Percentiles rank a stretch among this genome's conserved stretches.
Conservation (phyloP, 2,329 filamentous ascomycete species). For the Ilyonectria sp. region DNA sequence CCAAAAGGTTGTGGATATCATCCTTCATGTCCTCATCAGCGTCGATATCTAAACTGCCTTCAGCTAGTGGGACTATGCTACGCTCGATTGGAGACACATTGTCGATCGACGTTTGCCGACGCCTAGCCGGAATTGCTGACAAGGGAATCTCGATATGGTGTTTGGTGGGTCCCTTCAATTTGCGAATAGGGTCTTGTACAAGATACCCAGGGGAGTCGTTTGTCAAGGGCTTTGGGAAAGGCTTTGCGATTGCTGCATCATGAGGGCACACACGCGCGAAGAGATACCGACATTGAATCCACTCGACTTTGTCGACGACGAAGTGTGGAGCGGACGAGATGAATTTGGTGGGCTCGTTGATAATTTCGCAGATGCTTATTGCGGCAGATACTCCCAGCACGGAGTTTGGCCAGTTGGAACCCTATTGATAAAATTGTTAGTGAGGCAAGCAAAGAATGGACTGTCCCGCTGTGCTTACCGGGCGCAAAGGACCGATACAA, state of each 20-base stretch:
- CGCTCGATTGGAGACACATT: background rate
- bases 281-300: slow-evolving; percentile 92
- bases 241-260: slow-evolving; percentile 12
- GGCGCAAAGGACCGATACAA: background rate
- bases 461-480: background rate
- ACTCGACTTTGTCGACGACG: slow-evolving; percentile 83
- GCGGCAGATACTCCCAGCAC: slow-evolving; percentile 71
- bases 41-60: slow-evolving; percentile 1
- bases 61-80: slow-evolving; percentile 6
- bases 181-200: slow-evolving; percentile 44
- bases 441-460: background rate
- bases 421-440: slow-evolving; percentile 16
- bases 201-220: slow-evolving; percentile 40
- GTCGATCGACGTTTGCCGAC: slow-evolving; percentile 30
- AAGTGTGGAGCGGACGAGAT: slow-evolving; percentile 70
- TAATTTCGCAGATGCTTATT: slow-evolving; percentile 86
- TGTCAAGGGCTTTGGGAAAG: slow-evolving; percentile 28
- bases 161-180: slow-evolving; percentile 18
- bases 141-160: slow-evolving; percentile 45
- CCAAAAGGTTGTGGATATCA: slow-evolving; percentile 42
- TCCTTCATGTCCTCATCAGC: slow-evolving; percentile 15
- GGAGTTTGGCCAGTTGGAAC: slow-evolving; percentile 75
- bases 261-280: slow-evolving; percentile 64
- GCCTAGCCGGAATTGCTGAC: slow-evolving; percentile 45
- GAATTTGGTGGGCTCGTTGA: slow-evolving; percentile 80